Evolutionary conservation across 2,329 filamentous ascomycete genomes (phyloP).

Genomic region (Colletotrichum scovillei): DNA sequence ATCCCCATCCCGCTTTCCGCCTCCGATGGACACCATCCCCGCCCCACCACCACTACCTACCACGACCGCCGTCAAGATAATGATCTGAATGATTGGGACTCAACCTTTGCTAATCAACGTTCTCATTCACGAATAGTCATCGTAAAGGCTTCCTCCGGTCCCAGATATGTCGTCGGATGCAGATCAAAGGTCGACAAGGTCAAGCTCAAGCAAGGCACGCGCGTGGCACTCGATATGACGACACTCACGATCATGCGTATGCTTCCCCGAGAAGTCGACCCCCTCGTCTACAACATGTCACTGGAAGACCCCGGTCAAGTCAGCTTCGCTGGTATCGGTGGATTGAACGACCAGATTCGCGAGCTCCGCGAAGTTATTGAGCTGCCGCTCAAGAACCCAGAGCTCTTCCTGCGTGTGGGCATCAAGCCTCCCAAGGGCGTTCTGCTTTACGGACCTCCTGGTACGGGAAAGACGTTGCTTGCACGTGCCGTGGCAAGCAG

Average conservation of each 20-base stretch:
- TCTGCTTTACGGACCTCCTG: slow-evolving; percentile 92
- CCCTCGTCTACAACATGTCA: slow-evolving; percentile 99
- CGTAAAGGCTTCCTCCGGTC: slow-evolving; percentile 96
- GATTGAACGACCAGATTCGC: slow-evolving; percentile 97
- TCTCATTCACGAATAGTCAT: slow-evolving; percentile 73
- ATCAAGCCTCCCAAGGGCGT: slow-evolving; percentile 99
- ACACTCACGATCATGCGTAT: slow-evolving; percentile 99
- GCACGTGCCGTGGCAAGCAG: slow-evolving; percentile 96
- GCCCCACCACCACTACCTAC: not conserved
- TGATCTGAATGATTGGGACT: not conserved
- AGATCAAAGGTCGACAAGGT: slow-evolving; percentile 97
- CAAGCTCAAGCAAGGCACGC: slow-evolving; percentile 98
- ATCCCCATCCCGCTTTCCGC: not conserved
- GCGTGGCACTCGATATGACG: slow-evolving; percentile 98
- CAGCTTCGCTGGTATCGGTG: slow-evolving; percentile 97
- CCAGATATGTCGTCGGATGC: slow-evolving; percentile 97
- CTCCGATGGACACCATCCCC: not conserved
- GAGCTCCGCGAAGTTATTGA: slow-evolving; percentile 98
- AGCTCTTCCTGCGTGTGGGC: slow-evolving; percentile 94
- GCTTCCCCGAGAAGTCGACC: slow-evolving; percentile 97
- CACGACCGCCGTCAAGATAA: not conserved
- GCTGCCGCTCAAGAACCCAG: slow-evolving; percentile 96
- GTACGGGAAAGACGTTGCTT: slow-evolving; percentile 95
- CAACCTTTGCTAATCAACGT: not conserved
- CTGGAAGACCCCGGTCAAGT: slow-evolving; percentile 97